Evolutionary conservation across 1,284 basidiomycete species (phyloP), one percentile per base, ranked within the genome.

Genomic region (Butyriboletus appendiculatus): DNA sequence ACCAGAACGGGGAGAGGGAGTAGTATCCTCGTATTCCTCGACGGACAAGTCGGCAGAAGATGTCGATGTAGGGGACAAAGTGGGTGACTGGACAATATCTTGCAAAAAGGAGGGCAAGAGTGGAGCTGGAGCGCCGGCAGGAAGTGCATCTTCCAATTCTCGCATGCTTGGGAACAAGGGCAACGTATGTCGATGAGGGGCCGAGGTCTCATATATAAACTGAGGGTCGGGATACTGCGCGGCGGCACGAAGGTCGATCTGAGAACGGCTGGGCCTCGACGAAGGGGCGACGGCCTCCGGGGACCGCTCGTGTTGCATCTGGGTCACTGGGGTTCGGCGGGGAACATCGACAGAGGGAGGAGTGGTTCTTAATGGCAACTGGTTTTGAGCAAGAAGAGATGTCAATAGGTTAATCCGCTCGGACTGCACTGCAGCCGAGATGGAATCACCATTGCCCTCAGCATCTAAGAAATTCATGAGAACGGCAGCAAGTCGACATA

Each of bases 361-460:
- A 7, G 56, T 47, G 5, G 51, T 32, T 52, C 58, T 52, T 12
- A 68, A 51, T 54, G 65, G 52, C 55, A 65, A 47, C 50, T 79
- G 78, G 28, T 79, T 77, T 64, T 86, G 81, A 4, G 79, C 70
- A 44, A 90, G 79, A 37, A 89, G 84, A 50, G 82, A 82, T 2
- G 86, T 86, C 45, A 91, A 76, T 10, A 90, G 76, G 22, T 86
- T 83, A 61, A 92, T 89, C 48, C 89, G 83, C 66, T 92, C 90
- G n/a, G 86, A 83, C 68, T 92, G 89, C 48, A 91, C 88, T 18
- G 86, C 84, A 34, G 85, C 80, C 42, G 88, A 88, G 60, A 92
- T 89, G 5, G 88, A 90, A 69, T 92, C 89, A 6, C 88, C 88
- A 62, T 92, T 91, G 2, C 89, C 89, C 66, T 92, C 89, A 7